Evolutionary conservation across 352 stramenopile species (phyloP), one percentile per base, ranked within the genome.

Genomic region (Globisporangium cylindrosporum): DNA sequence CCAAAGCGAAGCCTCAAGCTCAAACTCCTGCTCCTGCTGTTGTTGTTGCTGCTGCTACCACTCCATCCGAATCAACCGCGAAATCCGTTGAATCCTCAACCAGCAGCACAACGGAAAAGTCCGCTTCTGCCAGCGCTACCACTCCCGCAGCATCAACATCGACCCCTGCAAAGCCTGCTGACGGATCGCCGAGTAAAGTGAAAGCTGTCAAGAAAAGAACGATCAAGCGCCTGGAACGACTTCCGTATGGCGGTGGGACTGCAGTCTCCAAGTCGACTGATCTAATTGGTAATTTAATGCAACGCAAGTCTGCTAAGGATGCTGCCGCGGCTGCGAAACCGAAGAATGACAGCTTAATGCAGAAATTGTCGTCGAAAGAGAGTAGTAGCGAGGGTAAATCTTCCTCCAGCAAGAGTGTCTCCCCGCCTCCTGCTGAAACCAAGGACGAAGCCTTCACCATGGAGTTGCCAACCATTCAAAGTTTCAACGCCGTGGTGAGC

Each of bases 261-360:
- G 66, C 78, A 4, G 72, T 90, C 14, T 90, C 84, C 27, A 92
- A 92, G 73, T 92, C 86, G 15, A 89, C 76, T 61, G 84, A 90
- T 66, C 77, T 94, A 48, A 92, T 94, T 73, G 86, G 83, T 59
- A 94, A 91, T 64, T 72, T 94, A 34, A 89, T 92, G 80, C 84
- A 92, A 70, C 84, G 86, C 61, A 92, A 92, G 69, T 88, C 81
- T n/a, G 81, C 78, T 3, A 93, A 93, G 69, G 77, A 84, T 57
- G 80, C 84, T 8, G 66, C 74, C 3, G 71, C 75, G 12, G 62
- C 62, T 24, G 67, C 71, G 53, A 73, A 82, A 20, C 62, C 66
- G 6, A 80, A 83, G 64, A 74, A 75, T 59, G 76, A 81, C 55
- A 67, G 58, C 43, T 49, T 71, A n/a, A 61, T 67, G 59, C 59